Conservation (phyloP, 2,329 filamentous ascomycete species). For the Escovopsis sp. region DNA sequence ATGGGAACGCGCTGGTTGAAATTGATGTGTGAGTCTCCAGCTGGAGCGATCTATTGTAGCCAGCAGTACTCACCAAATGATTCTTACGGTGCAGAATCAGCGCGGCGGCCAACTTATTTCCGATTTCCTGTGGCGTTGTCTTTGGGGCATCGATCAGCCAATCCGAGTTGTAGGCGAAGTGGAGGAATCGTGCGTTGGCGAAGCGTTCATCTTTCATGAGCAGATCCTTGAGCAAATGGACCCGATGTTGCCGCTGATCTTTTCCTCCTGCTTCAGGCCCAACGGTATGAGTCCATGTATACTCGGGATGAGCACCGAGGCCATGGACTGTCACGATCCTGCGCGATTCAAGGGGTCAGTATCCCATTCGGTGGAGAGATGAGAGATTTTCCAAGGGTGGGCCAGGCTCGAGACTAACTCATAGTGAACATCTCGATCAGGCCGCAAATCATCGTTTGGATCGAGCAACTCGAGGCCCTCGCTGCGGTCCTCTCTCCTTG, state of each 20-base stretch:
- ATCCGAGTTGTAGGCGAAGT: constrained; percentile 9
- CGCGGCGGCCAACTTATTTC: constrained; percentile 4
- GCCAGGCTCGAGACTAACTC: too few relatives aligned
- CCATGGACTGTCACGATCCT: constrained; percentile 10
- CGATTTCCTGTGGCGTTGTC: constrained; percentile 8
- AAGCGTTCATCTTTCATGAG: constrained; percentile 6
- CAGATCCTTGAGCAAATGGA: constrained; percentile 8
- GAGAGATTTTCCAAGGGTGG: too few relatives aligned
- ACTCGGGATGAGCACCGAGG: constrained; percentile 8
- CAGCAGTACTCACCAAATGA: not conserved
- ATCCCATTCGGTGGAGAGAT: too few relatives aligned
- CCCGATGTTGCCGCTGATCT: not conserved
- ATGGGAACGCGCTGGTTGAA: constrained; percentile 5
- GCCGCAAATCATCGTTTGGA: too few relatives aligned
- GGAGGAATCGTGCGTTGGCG: constrained; percentile 8
- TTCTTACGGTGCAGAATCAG: not conserved
- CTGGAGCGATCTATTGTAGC: too few relatives aligned
- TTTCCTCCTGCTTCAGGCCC: not conserved
- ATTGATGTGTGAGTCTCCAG: not conserved
- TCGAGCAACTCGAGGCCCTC: too few relatives aligned
- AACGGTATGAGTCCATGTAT: constrained; percentile 6
- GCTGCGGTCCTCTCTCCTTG: too few relatives aligned
- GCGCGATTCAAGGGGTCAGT: too few relatives aligned
- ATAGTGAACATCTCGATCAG: too few relatives aligned
- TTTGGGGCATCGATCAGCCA: constrained; percentile 10